Evolutionary conservation across 805 yeast species (phyloP).

Genomic region (Jamesozyma piceae): DNA sequence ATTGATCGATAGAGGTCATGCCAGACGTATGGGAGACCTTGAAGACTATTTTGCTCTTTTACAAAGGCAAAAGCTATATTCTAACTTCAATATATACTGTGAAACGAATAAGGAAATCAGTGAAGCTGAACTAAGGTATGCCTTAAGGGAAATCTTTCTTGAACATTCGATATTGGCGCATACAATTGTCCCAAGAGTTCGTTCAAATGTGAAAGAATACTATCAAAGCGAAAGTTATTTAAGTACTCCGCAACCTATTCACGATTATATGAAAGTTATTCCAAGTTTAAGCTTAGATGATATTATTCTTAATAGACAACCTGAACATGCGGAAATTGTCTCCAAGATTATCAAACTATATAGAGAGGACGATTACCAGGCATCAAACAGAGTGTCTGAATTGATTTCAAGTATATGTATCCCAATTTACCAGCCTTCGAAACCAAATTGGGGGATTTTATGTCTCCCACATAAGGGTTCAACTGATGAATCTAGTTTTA

Average conservation of each 20-base stretch:
- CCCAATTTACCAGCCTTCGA: slow-evolving; percentile 11
- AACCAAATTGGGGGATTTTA: slow-evolving; percentile 21
- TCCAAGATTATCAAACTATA: slow-evolving; percentile 8
- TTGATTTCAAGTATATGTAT: slow-evolving; percentile 11
- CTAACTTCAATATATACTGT: slow-evolving; percentile 17
- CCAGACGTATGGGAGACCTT: slow-evolving; percentile 23
- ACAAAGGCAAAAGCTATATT: slow-evolving; percentile 20
- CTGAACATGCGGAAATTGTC: slow-evolving; percentile 9
- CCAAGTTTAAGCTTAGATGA: slow-evolving; percentile 12
- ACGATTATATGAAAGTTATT: slow-evolving; percentile 18
- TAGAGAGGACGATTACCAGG: slow-evolving; percentile 8
- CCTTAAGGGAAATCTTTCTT: slow-evolving; percentile 13
- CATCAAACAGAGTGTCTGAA: slow-evolving; percentile 9
- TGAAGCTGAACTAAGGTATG: slow-evolving; percentile 5
- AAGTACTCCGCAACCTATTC: slow-evolving; percentile 13
- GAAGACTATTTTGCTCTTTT: slow-evolving; percentile 22
- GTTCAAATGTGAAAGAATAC: slow-evolving; percentile 10
- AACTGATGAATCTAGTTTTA: not conserved
- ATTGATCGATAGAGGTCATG: slow-evolving; percentile 20
- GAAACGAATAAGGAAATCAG: slow-evolving; percentile 11
- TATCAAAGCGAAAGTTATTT: slow-evolving; percentile 18
- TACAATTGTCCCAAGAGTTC: slow-evolving; percentile 14
- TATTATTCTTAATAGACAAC: slow-evolving; percentile 18
- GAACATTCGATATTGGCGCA: slow-evolving; percentile 16
- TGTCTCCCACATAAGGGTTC: slow-evolving; percentile 8